Evolutionary conservation across 177 flowering plant genomes (phyloP).

Genomic region (Vitis hybrid): DNA sequence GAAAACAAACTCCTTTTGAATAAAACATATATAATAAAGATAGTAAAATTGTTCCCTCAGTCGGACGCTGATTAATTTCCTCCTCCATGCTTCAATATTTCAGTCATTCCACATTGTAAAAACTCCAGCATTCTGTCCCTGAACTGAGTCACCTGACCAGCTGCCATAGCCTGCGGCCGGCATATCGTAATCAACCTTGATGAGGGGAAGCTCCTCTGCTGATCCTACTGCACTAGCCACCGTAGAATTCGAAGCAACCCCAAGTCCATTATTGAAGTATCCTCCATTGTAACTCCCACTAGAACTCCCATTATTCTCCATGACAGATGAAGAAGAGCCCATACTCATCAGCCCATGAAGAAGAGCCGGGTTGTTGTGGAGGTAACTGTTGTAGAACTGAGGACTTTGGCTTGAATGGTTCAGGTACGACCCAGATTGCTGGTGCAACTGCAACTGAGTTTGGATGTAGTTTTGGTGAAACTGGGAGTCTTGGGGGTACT

Average conservation of each 20-base stretch:
- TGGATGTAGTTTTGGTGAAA: slow-evolving; percentile 39
- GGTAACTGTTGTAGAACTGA: slow-evolving; percentile 36
- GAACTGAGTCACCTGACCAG: slow-evolving; percentile 58
- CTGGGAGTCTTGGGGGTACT: slow-evolving; percentile 34
- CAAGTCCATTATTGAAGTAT: slow-evolving; percentile 25
- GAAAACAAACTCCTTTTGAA: neutral
- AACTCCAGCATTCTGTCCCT: slow-evolving; percentile 47
- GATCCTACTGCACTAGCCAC: slow-evolving; percentile 21
- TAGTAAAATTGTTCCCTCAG: neutral
- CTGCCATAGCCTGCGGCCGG: slow-evolving; percentile 40
- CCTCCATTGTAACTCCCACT: slow-evolving; percentile 42
- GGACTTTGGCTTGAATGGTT: slow-evolving; percentile 25
- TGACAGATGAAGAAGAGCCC: slow-evolving; percentile 34
- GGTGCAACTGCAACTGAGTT: slow-evolving; percentile 49
- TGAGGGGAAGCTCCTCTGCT: slow-evolving; percentile 40
- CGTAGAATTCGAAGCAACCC: slow-evolving; percentile 25
- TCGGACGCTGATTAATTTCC: neutral
- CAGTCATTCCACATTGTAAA: slow-evolving; percentile 74
- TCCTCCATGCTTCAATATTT: neutral
- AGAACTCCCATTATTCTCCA: slow-evolving; percentile 39
- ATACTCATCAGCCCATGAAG: slow-evolving; percentile 47
- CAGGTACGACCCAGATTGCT: slow-evolving; percentile 17
- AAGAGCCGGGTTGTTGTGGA: slow-evolving; percentile 40
- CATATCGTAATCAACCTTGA: slow-evolving; percentile 72
- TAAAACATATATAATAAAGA: neutral